A percentile compares a stretch with the other conserved stretches of the same genome.
These are phyloP conservation scores for Cladochytrium replicatum DNA, from an alignment of 192 early-diverging fungal genomes.

Conservation along the genomic window DNA sequence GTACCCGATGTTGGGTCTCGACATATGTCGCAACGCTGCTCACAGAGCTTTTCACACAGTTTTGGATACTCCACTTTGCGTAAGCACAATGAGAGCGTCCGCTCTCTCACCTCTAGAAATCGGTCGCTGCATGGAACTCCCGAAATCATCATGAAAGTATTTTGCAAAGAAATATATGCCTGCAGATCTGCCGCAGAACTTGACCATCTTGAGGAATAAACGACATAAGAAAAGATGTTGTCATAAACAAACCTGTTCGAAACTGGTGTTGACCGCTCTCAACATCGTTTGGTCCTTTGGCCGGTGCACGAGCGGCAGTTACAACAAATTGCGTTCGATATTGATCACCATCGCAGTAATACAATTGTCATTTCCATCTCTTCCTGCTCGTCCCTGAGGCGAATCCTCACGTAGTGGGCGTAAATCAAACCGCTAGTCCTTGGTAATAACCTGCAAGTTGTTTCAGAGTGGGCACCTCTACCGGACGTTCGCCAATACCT, in stretches of 20 bases:
- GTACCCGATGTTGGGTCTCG: conserved; percentile 24
- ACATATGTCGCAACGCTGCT: conserved; percentile 33
- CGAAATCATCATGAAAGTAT: conserved; percentile 32
- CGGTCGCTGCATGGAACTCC: too few species aligned
- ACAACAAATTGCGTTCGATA: conserved; percentile 28
- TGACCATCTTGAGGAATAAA: conserved; percentile 22
- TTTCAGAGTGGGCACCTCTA: too few species aligned
- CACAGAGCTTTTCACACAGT: conserved; percentile 8
- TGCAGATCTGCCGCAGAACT: conserved; percentile 35
- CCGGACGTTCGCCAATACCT: conserved; percentile 8
- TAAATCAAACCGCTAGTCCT: conserved; percentile 20
- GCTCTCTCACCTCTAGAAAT: too few species aligned
- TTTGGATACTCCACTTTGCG: not conserved
- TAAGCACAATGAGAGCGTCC: too few species aligned
- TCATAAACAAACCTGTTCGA: conserved; percentile 14
- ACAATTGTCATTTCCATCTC: conserved; percentile 35
- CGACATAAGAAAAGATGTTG: conserved; percentile 2
- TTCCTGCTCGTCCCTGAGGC: conserved; percentile 25
- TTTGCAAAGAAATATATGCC: conserved; percentile 26
- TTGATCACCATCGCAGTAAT: conserved; percentile 28
- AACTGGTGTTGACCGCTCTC: not conserved
- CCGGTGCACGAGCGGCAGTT: not conserved
- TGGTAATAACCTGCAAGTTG: conserved; percentile 88
- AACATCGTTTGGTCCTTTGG: not conserved
- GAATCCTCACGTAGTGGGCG: not conserved